phyloP scores from a whole-genome alignment of 2,329 filamentous ascomycete species.

The Talaromyces verruculosus region DNA sequence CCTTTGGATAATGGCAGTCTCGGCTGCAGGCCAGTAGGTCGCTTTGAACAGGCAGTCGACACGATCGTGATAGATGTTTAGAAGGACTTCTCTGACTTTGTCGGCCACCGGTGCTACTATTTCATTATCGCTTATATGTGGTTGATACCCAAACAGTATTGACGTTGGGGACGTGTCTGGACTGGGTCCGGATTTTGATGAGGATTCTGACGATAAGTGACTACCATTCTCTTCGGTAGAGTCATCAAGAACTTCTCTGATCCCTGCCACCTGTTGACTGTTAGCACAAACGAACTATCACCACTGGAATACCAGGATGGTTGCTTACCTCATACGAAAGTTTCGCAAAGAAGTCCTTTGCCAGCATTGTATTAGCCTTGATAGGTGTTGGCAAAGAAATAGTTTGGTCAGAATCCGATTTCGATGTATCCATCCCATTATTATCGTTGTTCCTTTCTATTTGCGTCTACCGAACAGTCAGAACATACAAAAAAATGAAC shows the following conservation, averaged over 20 bases:
- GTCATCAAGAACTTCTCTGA: conserved; percentile 8
- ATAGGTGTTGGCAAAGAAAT: not conserved
- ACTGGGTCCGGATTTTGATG: not conserved
- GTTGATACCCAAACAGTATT: conserved; percentile 3
- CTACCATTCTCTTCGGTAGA: not conserved
- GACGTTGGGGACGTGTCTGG: not conserved
- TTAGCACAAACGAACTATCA: not conserved
- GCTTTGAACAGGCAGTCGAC: conserved; percentile 13
- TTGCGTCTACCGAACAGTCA: not conserved
- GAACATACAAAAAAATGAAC: not conserved
- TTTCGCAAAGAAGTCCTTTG: conserved; percentile 7
- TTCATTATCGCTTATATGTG: not conserved
- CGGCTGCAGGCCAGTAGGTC: conserved; percentile 4
- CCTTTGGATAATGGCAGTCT: not conserved
- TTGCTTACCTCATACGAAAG: conserved; percentile 1
- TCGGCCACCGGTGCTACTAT: not conserved
- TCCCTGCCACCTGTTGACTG: conserved; percentile 2
- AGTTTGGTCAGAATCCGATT: not conserved
- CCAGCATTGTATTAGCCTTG: conserved; percentile 6
- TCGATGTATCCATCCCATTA: not conserved
- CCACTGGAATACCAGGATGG: not conserved
- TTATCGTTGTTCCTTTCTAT: not conserved
- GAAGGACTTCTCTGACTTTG: not conserved
- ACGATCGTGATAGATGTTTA: conserved; percentile 6
- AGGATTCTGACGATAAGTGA: not conserved